phyloP scores from a whole-genome alignment of 768 basidiomycete genomes.

The Kwoniella newhampshirensis region DNA sequence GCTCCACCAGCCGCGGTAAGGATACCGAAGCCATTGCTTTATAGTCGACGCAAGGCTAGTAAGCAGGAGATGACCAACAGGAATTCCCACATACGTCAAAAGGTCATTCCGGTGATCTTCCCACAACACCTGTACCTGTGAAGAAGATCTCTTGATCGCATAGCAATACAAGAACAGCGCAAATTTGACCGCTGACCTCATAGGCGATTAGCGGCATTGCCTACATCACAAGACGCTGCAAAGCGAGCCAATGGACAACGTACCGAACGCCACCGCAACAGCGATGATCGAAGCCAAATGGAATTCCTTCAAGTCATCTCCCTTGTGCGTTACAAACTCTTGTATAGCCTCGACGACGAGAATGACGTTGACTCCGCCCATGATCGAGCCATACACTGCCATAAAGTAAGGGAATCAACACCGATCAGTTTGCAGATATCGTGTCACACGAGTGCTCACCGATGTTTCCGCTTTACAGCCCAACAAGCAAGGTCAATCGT shows the following conservation, averaged over 20 bases:
- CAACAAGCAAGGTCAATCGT: too few species aligned
- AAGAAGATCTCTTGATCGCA: conserved; percentile 73
- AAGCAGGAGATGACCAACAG: neutral
- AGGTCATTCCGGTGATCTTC: conserved; percentile 94
- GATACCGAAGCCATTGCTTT: conserved; percentile 54
- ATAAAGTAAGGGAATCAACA: too few species aligned
- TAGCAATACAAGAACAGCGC: conserved; percentile 83
- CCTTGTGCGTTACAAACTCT: conserved; percentile 63
- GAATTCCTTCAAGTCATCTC: conserved; percentile 62
- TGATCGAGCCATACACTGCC: conserved; percentile 79
- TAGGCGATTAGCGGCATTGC: too few species aligned
- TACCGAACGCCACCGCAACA: conserved; percentile 79
- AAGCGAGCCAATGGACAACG: conserved; percentile 55
- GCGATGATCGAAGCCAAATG: conserved; percentile 80
- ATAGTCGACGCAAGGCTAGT: too few species aligned
- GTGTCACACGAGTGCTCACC: conserved; percentile 13
- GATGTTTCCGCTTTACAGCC: conserved; percentile 42
- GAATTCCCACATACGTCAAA: conserved; percentile 68
- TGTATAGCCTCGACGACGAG: conserved; percentile 84
- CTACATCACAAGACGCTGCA: too few species aligned
- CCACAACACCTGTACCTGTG: conserved; percentile 93
- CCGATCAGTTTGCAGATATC: too few species aligned
- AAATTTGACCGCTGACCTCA: conserved; percentile 59
- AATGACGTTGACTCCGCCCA: conserved; percentile 87
- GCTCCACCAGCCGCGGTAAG: conserved; percentile 54